Conservation (phyloP, 768 basidiomycete genomes). For the Hypsizygus marmoreus region DNA sequence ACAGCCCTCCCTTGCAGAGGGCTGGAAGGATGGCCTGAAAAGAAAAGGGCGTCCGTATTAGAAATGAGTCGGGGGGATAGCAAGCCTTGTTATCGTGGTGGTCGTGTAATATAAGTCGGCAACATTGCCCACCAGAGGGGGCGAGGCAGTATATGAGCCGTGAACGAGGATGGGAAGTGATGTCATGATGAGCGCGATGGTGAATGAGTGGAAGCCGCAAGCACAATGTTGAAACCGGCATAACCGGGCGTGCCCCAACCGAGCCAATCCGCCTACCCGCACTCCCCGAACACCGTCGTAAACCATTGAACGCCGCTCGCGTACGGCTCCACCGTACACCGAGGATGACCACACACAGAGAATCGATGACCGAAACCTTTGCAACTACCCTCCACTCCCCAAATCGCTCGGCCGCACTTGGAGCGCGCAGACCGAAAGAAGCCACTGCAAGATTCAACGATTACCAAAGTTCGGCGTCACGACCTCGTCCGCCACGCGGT, state of each 20-base stretch:
- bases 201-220: slow-evolving; percentile 31
- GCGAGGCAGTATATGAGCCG: background rate
- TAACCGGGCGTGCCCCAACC: slow-evolving; percentile 47
- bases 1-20: slow-evolving; percentile 10
- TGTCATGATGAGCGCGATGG: slow-evolving; percentile 1
- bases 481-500: slow-evolving; percentile 44
- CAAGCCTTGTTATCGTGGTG: slow-evolving; percentile 27
- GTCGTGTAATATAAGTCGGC: slow-evolving; percentile 27
- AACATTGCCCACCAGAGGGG: slow-evolving; percentile 16
- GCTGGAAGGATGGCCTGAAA: slow-evolving; percentile 44
- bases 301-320: slow-evolving; percentile 15
- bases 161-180: background rate
- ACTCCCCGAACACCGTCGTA: slow-evolving; percentile 22
- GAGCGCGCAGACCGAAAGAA: slow-evolving; percentile 42
- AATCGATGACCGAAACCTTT: slow-evolving; percentile 34
- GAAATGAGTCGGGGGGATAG: slow-evolving; percentile 34
- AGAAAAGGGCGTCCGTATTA: slow-evolving; percentile 78
- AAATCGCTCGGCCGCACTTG: slow-evolving; percentile 47
- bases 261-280: slow-evolving; percentile 28
- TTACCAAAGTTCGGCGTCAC: slow-evolving; percentile 61
- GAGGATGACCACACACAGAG: slow-evolving; percentile 32
- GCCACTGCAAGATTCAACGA: slow-evolving; percentile 26
- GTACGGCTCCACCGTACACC: slow-evolving; percentile 33
- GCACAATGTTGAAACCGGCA: slow-evolving; percentile 28
- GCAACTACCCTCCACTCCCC: slow-evolving; percentile 51